Evolutionary conservation across 257 asterid species (phyloP), one percentile per base, ranked within the genome.

Genomic region (Osmanthus fragrans): DNA sequence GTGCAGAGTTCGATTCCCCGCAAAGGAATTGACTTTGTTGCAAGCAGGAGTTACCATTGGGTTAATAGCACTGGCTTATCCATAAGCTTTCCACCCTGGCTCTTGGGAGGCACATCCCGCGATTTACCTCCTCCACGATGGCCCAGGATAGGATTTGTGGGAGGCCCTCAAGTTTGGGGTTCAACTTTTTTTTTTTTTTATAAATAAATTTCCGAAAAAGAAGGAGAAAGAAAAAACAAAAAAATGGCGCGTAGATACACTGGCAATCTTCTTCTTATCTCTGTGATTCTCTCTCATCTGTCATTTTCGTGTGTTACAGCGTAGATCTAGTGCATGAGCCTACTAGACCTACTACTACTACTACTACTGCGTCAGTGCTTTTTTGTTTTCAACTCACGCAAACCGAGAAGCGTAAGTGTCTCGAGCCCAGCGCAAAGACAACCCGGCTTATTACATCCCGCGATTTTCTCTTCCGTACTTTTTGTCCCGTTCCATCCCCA

Each of bases 381-480:
- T 23, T 58, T 3, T 21, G 4, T 21, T 58, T n/a, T 23, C 32
- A n/a, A 21, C 1, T 7, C 66, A 58, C 66, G 30, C 15, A 66
- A 65, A 63, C 15, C 85, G 83, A 81, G 83, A 75, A 58, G 5
- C 15, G 64, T 27, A 27, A 3, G 34, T 63, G 69, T 54, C 88
- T 85, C 89, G 89, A 85, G 89, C 89, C 89, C 86, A 85, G 83
- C 3, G 51, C 18, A 42, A 9, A 0, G 51, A 42, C 18, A 42
- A 42, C 70, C 84, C 73, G 64, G 19, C 73, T 47, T 73, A 74
- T 82, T 73, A 75, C 79, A 80, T 80, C 83, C 88, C 86, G 86
- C 78, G 88, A 85, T 85, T 85, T 77, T 47, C 83, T 85, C 85
- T 75, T 4, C 82, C 89, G 86, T 85, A 85, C 72, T 67, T 72